Base-by-base conservation (phyloP, 2,329 filamentous ascomycete species). In the Fusarium proliferatum region DNA sequence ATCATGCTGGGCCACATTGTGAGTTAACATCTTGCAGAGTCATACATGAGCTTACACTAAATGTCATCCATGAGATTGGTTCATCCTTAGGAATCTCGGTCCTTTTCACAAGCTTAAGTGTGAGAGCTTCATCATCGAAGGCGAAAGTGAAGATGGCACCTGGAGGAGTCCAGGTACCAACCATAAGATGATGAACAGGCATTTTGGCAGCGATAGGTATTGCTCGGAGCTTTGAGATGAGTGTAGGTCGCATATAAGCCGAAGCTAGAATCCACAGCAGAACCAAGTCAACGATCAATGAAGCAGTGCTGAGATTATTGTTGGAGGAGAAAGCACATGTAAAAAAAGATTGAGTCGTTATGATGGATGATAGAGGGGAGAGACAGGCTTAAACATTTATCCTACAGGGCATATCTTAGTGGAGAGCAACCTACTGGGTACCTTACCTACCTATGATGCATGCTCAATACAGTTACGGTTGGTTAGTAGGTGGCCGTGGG, bases 41-140 rank as follows among this genome's bases (percentile, higher is more conserved):
- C 16, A 46, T 11, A 21, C 15, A 15, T 45, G 26, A n/a, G 79
- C 92, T 84, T 85, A 94, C 93, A 81, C 94, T 92, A 79, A 97
- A 96, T 21, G 94, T 92, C 93, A 97, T 96, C 94, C 94, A 97
- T 67, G 94, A 97, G 75, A 97, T 96, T 12, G 94, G 93, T 83
- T 97, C 94, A 73, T 96, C 93, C 59, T 93, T 84, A 9, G 94
- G 92, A 64, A 97, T 96, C 66, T 91, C 90, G 2, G 94, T 96
- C 77, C 92, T 91, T 85, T 96, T 95, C 79, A 97, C 85, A 78
- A 96, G 83, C 75, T 92, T 88, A 69, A 97, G 84, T 11, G 91
- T 92, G 73, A 95, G 85, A 43, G 89, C 90, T 82, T 95, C 93
- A 76, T 96, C 94, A 84, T 97, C 93, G 80, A 97, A 97, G 69